A percentile compares a stretch with the other conserved stretches of the same genome.
These are phyloP conservation scores for Vitis cinerea DNA, from an alignment of 164 flowering plant species.

Conservation along the genomic window DNA sequence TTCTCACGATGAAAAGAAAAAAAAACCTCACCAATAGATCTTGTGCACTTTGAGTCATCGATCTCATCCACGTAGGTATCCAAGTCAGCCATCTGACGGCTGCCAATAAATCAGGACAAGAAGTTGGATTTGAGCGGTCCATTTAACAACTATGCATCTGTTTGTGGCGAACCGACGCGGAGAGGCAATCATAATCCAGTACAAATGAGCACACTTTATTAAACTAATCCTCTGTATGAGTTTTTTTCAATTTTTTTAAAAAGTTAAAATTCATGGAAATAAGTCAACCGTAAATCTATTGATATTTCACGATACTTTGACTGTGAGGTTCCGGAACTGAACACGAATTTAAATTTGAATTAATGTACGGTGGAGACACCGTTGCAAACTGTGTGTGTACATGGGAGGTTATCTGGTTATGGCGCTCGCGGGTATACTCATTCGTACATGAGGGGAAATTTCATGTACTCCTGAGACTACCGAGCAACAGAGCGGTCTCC, in stretches of 20 bases:
- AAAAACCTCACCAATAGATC: too few species aligned
- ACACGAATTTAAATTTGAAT: conserved; percentile 10
- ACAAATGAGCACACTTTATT: background rate
- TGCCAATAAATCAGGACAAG: background rate
- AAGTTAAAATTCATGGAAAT: too few species aligned
- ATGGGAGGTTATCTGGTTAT: background rate
- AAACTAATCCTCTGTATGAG: background rate
- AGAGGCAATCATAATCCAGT: background rate
- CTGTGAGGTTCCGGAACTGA: conserved; percentile 8
- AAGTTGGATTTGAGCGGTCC: background rate
- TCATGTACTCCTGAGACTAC: background rate
- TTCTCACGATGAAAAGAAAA: too few species aligned
- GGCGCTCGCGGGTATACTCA: background rate
- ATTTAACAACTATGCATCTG: background rate
- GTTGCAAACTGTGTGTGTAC: background rate
- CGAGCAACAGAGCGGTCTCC: too few species aligned
- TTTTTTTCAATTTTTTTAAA: background rate
- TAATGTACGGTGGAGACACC: background rate
- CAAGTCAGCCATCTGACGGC: background rate
- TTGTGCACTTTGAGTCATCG: too few species aligned
- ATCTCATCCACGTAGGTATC: too few species aligned
- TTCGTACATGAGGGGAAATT: background rate
- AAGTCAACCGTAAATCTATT: too few species aligned
- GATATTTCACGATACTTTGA: background rate
- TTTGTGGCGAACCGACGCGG: conserved; percentile 19